Percentiles rank a stretch among this genome's conserved stretches.
Conservation (phyloP, 208 protist species). For the Balamuthia mandrillaris region DNA sequence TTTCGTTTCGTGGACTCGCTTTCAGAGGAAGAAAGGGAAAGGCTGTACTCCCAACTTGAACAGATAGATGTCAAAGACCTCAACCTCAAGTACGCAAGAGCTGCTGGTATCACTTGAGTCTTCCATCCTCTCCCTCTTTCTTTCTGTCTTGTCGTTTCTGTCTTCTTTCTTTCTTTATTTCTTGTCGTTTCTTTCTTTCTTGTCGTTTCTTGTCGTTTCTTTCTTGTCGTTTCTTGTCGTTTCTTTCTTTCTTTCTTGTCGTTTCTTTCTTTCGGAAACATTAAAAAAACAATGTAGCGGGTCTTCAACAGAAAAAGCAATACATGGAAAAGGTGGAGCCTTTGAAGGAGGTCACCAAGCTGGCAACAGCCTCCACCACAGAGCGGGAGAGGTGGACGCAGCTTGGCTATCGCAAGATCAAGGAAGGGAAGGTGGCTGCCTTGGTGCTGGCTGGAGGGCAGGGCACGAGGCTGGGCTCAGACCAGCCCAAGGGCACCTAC, state of each 20-base stretch:
- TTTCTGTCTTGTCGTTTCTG: not conserved
- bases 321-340: constrained; percentile 33
- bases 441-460: constrained; percentile 96
- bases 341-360: constrained; percentile 8
- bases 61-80: not conserved
- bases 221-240: not conserved
- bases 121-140: not conserved
- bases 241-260: not conserved
- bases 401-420: constrained; percentile 68
- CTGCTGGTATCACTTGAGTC: not conserved
- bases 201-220: not conserved
- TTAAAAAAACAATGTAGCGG: too few species aligned
- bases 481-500: constrained; percentile 90
- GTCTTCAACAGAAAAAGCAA: not conserved
- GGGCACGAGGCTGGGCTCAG: constrained; percentile 91
- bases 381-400: constrained; percentile 30
- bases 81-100: not conserved
- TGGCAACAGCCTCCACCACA: not conserved
- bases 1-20: constrained; percentile 15
- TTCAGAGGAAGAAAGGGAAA: not conserved
- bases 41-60: constrained; percentile 12
- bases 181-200: not conserved
- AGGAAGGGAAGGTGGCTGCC: constrained; percentile 79
- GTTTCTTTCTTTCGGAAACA: not conserved
- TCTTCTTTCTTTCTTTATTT: not conserved